Conservation (phyloP, 2,329 filamentous ascomycete genomes). For the Diaporthe amygdali region DNA sequence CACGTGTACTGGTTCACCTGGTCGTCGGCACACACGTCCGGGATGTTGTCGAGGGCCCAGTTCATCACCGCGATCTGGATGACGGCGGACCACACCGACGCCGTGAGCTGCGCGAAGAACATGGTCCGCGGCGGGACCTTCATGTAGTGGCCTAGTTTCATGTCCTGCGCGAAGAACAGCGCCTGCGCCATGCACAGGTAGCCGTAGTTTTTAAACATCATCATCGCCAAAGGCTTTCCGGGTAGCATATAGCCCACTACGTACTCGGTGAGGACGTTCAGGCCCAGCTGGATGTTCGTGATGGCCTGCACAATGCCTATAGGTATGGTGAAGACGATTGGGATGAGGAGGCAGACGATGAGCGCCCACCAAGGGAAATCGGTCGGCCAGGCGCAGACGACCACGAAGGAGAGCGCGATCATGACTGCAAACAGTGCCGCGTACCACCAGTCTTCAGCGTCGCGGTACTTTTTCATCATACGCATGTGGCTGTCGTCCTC, state of each 20-base stretch:
- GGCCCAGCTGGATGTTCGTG: slow-evolving; percentile 66
- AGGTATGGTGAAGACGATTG: slow-evolving; percentile 63
- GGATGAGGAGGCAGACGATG: slow-evolving; percentile 61
- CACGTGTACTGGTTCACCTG: slow-evolving; percentile 64
- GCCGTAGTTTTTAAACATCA: slow-evolving; percentile 79
- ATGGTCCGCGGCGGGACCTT: slow-evolving; percentile 66
- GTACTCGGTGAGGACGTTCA: slow-evolving; percentile 77
- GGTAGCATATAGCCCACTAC: slow-evolving; percentile 77
- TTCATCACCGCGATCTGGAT: slow-evolving; percentile 70
- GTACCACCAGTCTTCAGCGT: slow-evolving; percentile 67
- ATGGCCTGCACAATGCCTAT: slow-evolving; percentile 67
- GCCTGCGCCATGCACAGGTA: slow-evolving; percentile 73
- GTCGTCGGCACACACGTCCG: slow-evolving; percentile 60
- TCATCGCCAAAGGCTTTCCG: slow-evolving; percentile 73
- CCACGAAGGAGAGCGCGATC: slow-evolving; percentile 59
- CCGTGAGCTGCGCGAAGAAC: slow-evolving; percentile 64
- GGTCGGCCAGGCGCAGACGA: slow-evolving; percentile 60
- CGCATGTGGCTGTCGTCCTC: slow-evolving; percentile 66
- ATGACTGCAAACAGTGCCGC: slow-evolving; percentile 55
- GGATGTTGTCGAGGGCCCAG: slow-evolving; percentile 67
- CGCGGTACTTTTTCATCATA: slow-evolving; percentile 65
- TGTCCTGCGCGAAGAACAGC: slow-evolving; percentile 67
- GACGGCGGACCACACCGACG: slow-evolving; percentile 65
- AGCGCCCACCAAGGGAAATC: slow-evolving; percentile 64
- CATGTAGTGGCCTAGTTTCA: slow-evolving; percentile 75